Evolutionary conservation across 2,329 filamentous ascomycete genomes (phyloP).

Genomic region (Aspergillus sojae): DNA sequence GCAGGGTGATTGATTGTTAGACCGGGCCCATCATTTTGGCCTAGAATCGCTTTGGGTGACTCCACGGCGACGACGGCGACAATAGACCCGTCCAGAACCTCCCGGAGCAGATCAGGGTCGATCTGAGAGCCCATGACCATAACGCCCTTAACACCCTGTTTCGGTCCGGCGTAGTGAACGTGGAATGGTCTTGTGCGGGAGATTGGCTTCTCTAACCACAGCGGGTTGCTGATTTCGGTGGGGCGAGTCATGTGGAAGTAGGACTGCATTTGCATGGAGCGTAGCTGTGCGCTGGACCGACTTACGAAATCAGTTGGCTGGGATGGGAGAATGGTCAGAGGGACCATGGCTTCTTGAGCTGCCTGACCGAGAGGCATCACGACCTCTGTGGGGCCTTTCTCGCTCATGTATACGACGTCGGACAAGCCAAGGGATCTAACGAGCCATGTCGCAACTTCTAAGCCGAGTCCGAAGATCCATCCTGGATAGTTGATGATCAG

Average conservation of each 20-base stretch:
- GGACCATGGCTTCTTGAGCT: constrained; percentile 38
- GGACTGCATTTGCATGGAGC: constrained; percentile 62
- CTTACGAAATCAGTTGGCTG: constrained; percentile 47
- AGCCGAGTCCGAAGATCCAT: constrained; percentile 57
- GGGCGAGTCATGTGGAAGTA: constrained; percentile 58
- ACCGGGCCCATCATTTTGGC: constrained; percentile 7
- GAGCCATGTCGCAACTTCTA: constrained; percentile 52
- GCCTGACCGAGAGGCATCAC: constrained; percentile 45
- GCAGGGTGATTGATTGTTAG: neutral
- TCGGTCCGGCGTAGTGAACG: constrained; percentile 51
- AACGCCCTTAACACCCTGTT: constrained; percentile 52
- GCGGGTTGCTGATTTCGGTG: constrained; percentile 28
- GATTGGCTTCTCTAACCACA: constrained; percentile 53
- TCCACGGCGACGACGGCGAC: constrained; percentile 57
- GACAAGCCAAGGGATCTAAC: constrained; percentile 51
- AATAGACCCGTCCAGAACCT: constrained; percentile 57
- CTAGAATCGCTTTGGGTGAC: constrained; percentile 36
- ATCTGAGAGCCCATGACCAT: constrained; percentile 56
- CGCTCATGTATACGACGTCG: constrained; percentile 57
- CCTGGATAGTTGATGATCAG: constrained; percentile 61
- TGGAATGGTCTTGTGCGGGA: constrained; percentile 50
- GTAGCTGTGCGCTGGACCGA: constrained; percentile 54
- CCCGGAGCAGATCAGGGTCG: constrained; percentile 49
- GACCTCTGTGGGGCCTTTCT: constrained; percentile 49
- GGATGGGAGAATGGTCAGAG: constrained; percentile 51